Evolutionary conservation across 164 flowering plant genomes (phyloP), one percentile per base, ranked within the genome.

Genomic region (Vitis rupestris): DNA sequence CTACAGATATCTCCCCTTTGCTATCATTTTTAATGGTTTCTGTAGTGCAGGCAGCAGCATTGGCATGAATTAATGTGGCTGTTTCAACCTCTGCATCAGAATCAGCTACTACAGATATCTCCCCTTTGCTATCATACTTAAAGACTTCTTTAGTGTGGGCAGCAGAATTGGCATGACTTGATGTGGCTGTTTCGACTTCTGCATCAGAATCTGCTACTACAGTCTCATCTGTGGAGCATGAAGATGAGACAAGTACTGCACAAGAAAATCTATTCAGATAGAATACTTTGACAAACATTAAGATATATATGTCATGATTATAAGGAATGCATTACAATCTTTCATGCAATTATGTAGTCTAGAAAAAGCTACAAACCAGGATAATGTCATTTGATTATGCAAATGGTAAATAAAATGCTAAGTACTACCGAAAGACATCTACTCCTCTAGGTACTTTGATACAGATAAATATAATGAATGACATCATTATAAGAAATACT

Each of bases 151-250:
- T 63, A 57, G 70, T 49, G 63, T 57, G 56, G 56, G 60, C 64
- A 59, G 68, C 69, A 27, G 55, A 68, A 62, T 70, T 69, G 59
- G 64, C 65, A 56, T 2, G 71, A 70, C 61, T 50, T 52, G 87
- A 75, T 63, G 78, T 63, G 10, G 79, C 81, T 23, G 87, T 83
- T 67, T 92, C 97, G 48, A 48, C 75, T 75, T 94, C 98, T 47
- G 68, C 83, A 74, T 94, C 97, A 67, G 98, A 92, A 79, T 94
- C 97, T 62, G 91, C 98, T 47, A 94, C 97, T 31, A 90, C 84
- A 23, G 97, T 94, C 87, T 90, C 97, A 47, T 88, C 95, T 4
- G 97, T 90, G 61, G 98, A 90, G 86, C 91, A 88, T 66, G 98
- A 90, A 61, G 94, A 88, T 37, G 94, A 84, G 60, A 89, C 79